These are phyloP conservation scores for Clarkia xantiana DNA, from an alignment of 345 rosid genomes.

Conservation along the genomic window DNA sequence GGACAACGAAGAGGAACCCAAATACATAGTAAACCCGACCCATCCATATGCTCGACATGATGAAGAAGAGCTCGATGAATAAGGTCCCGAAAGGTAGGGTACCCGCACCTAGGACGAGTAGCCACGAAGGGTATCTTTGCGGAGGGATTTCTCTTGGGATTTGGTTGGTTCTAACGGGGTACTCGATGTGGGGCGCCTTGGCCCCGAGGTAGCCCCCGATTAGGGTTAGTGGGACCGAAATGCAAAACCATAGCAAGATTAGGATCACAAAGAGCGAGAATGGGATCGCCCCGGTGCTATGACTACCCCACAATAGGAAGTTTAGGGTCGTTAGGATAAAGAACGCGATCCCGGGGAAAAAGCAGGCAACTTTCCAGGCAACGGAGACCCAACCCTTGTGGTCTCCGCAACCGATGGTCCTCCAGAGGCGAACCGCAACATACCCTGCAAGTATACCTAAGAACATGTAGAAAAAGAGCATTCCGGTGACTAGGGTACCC, in stretches of 20 bases:
- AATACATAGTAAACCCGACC: constrained; percentile 19
- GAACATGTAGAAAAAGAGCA: constrained; percentile 21
- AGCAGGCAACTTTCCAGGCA: constrained; percentile 14
- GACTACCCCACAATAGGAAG: constrained; percentile 17
- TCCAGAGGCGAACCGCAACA: constrained; percentile 18
- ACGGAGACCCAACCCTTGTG: constrained; percentile 16
- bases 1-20: constrained; percentile 14
- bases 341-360: constrained; percentile 18
- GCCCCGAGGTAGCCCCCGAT: constrained; percentile 20
- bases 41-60: constrained; percentile 19
- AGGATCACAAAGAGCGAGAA: constrained; percentile 16
- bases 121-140: constrained; percentile 19
- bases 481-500: constrained; percentile 17
- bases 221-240: constrained; percentile 19
- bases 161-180: constrained; percentile 16
- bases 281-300: constrained; percentile 18
- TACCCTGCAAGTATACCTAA: constrained; percentile 14
- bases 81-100: constrained; percentile 18
- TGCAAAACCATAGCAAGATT: constrained; percentile 18
- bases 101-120: constrained; percentile 15
- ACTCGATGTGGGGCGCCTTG: constrained; percentile 15
- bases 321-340: constrained; percentile 12
- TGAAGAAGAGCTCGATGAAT: constrained; percentile 19
- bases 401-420: constrained; percentile 13
- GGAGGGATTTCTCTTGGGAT: constrained; percentile 18